A percentile compares a stretch with the other conserved stretches of the same genome.
Evolutionary conservation across 2,329 filamentous ascomycete genomes (phyloP).

Genomic region (Exophiala dermatitidis): DNA sequence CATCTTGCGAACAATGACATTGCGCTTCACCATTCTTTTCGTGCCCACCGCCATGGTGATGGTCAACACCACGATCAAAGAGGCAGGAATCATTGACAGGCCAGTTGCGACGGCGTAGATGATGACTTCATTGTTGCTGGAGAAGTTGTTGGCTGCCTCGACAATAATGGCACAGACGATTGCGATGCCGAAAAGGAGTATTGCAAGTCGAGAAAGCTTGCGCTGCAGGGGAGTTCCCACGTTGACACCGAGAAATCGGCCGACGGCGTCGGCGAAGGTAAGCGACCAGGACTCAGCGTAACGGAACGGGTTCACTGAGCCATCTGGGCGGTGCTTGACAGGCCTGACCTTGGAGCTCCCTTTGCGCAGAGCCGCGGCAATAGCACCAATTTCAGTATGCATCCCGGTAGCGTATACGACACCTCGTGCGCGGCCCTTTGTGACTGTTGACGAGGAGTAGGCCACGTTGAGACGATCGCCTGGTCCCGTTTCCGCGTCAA

Average conservation of each 20-base stretch:
- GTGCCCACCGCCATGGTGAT: constrained; percentile 55
- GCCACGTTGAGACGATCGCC: constrained; percentile 56
- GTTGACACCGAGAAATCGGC: constrained; percentile 52
- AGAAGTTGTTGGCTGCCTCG: constrained; percentile 52
- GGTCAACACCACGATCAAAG: constrained; percentile 55
- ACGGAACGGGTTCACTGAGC: constrained; percentile 39
- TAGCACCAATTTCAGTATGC: constrained; percentile 56
- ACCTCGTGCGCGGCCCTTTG: constrained; percentile 52
- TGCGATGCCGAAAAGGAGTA: constrained; percentile 68
- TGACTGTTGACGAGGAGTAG: constrained; percentile 55
- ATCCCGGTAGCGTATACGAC: constrained; percentile 55
- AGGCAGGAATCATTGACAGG: constrained; percentile 57
- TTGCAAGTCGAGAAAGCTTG: constrained; percentile 77
- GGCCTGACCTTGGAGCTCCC: constrained; percentile 37
- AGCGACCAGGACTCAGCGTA: constrained; percentile 45
- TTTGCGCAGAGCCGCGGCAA: constrained; percentile 51
- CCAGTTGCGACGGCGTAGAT: constrained; percentile 54
- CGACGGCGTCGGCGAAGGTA: constrained; percentile 44
- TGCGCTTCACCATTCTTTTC: constrained; percentile 47
- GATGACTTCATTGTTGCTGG: constrained; percentile 50
- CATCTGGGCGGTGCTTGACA: constrained; percentile 34
- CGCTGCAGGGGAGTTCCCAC: constrained; percentile 77
- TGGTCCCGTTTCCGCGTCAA: constrained; percentile 37
- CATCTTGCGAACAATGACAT: constrained; percentile 49
- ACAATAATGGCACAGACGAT: constrained; percentile 57